Base-by-base conservation (phyloP, 2,329 filamentous ascomycete species). In the Bipolaris cookei region DNA sequence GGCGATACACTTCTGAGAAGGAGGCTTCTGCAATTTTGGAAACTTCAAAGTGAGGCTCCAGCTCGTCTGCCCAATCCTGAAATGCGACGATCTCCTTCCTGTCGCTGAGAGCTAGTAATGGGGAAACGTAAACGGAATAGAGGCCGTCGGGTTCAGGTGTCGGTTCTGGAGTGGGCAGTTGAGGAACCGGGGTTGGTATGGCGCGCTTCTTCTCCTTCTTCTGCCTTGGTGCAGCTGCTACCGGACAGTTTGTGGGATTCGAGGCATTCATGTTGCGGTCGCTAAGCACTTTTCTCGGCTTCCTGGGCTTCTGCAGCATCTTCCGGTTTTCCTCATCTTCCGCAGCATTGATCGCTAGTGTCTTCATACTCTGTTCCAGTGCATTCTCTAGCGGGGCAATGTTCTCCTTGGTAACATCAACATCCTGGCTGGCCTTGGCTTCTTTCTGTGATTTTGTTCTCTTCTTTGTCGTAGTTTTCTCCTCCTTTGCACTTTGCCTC, bases 11-110 rank as follows among this genome's bases (percentile, higher is more conserved):
- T 67, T 88, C 86, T 51, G 85, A 85, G 66, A 87, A 89, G 1
- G 86, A 87, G 1, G 87, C 87, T 70, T 89, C 86, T 7, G 86
- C 86, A 34, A 89, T 83, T 64, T 89, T 89, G 7, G 79, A 77
- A 38, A 88, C 79, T 35, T 79, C 69, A 61, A 83, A 83, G 55
- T 79, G 72, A 5, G 72, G 67, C 13, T 76, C 73, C 10, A 82
- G 69, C 45, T 75, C 68, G 4, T 71, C 62, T 14, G 78, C 73
- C 79, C 79, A 82, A n/a, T 71, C 62, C 3, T 69, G 59, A 55
- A 82, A 82, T 6, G 69, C 57, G 1, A 73, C 65, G 18, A 74
- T 58, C 34, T 45, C 54, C 37, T 56, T 62, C 44, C 61, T 59
- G 43, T 69, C 69, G 58, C 73, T 75, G 25, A 74, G 67, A 6